Percentiles rank a stretch among this genome's conserved stretches.
Evolutionary conservation across 345 rosid species (phyloP).

Genomic region (Eucalyptus pumila): DNA sequence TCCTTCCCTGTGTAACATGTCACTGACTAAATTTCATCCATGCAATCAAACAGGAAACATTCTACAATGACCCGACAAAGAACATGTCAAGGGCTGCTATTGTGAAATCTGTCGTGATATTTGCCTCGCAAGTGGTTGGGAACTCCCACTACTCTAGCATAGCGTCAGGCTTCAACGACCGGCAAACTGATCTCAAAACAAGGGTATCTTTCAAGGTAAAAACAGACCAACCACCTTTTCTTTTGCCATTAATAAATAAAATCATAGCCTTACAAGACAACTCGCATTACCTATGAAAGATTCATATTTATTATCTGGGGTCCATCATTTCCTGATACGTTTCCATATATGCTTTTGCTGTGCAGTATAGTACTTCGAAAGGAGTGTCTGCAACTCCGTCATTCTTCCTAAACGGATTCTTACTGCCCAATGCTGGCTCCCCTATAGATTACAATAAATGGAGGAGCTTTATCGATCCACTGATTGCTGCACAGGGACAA

Average conservation of each 20-base stretch:
- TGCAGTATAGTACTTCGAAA: constrained; percentile 40
- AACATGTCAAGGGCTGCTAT: constrained; percentile 45
- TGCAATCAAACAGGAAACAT: constrained; percentile 37
- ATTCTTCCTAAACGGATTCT: constrained; percentile 31
- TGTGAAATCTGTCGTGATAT: constrained; percentile 39
- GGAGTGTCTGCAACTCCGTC: constrained; percentile 38
- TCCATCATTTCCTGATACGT: not conserved
- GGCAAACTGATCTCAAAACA: constrained; percentile 50
- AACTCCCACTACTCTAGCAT: constrained; percentile 35
- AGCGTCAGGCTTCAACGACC: constrained; percentile 45
- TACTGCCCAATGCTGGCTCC: constrained; percentile 19
- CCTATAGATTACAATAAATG: constrained; percentile 24
- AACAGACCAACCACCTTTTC: not conserved
- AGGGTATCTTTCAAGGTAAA: constrained; percentile 83
- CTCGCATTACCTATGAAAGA: not conserved
- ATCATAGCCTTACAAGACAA: not conserved
- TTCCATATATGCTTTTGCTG: not conserved
- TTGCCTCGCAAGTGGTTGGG: constrained; percentile 40
- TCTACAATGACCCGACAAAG: constrained; percentile 50
- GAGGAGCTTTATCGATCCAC: constrained; percentile 26
- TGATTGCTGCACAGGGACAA: not conserved
- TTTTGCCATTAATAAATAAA: not conserved
- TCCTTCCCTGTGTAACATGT: not conserved
- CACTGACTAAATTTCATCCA: not conserved
- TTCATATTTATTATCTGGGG: not conserved